Percentiles rank a stretch among this genome's conserved stretches.
phyloP scores from a whole-genome alignment of 805 yeast genomes.

The Wickerhamiella sorbophila region DNA sequence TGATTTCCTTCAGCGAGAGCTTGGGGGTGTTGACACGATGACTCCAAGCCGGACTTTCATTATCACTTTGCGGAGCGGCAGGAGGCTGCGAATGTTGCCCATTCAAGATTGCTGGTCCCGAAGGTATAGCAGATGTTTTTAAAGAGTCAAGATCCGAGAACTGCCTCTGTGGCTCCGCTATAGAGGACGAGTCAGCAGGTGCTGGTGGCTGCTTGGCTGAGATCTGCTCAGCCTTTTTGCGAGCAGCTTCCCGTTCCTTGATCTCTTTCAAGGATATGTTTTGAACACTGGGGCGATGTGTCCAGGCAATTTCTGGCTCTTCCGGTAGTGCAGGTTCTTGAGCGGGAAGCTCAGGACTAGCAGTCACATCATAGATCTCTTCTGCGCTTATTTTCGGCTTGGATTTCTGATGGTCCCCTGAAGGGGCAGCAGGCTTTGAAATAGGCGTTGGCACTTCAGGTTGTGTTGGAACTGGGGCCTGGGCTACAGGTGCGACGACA shows the following conservation, averaged over 20 bases:
- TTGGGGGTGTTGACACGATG: background rate
- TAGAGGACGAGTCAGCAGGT: background rate
- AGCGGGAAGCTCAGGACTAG: background rate
- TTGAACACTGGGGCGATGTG: background rate
- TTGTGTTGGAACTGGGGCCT: background rate
- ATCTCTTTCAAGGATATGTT: slow-evolving; percentile 1
- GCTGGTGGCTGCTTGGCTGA: background rate
- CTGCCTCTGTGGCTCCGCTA: too few species aligned
- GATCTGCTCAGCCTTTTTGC: background rate
- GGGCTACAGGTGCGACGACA: background rate
- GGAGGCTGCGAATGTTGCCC: background rate
- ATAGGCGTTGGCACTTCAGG: background rate
- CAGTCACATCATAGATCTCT: background rate
- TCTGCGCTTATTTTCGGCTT: background rate
- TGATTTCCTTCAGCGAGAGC: slow-evolving; percentile 4
- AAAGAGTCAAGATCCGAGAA: background rate
- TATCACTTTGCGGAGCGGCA: too few species aligned
- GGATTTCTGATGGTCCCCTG: background rate
- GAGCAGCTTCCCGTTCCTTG: background rate
- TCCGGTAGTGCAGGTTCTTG: background rate
- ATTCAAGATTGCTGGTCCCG: background rate
- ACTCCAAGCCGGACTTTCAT: slow-evolving; percentile 1
- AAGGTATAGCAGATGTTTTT: background rate
- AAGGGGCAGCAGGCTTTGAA: background rate
- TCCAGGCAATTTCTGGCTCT: background rate